Evolutionary conservation across 2,329 filamentous ascomycete species (phyloP).

Genomic region (Paracoccidioides brasiliensis): DNA sequence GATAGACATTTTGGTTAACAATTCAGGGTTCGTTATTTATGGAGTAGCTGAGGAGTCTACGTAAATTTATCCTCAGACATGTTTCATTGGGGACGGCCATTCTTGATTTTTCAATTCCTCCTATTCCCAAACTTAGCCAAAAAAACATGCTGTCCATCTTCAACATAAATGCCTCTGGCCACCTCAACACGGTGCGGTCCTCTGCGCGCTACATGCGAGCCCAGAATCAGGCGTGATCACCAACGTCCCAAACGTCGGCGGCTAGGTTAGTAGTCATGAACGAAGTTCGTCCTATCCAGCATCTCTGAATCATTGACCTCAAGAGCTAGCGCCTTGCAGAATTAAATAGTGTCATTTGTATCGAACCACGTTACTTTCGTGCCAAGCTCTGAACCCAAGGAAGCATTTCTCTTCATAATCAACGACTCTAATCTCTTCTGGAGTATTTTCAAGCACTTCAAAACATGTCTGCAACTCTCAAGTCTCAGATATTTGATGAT

Average conservation of each 20-base stretch:
- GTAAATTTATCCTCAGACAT: conserved; percentile 8
- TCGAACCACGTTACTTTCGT: conserved; percentile 13
- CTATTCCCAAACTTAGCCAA: conserved; percentile 1
- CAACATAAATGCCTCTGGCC: conserved; percentile 28
- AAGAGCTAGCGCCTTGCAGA: conserved; percentile 10
- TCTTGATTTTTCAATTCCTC: not conserved
- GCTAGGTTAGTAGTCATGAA: conserved; percentile 17
- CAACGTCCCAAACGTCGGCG: conserved; percentile 24
- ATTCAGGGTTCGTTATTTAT: conserved; percentile 19
- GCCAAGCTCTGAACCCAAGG: conserved; percentile 13
- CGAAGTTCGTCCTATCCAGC: conserved; percentile 23
- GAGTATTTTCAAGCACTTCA: no score
- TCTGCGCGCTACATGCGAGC: conserved; percentile 26
- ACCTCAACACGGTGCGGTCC: conserved; percentile 24
- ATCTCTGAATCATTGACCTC: conserved; percentile 12
- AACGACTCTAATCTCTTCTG: no score
- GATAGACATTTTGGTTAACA: conserved; percentile 26
- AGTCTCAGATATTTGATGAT: no score
- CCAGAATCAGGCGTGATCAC: conserved; percentile 22
- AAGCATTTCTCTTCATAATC: no score
- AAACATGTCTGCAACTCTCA: no score
- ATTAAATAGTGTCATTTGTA: conserved; percentile 10
- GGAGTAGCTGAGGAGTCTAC: conserved; percentile 20
- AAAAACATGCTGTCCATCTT: conserved; percentile 20
- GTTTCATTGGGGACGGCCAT: not conserved